Conservation (phyloP, 495 filamentous ascomycete species). For the Neurospora tetrasperma region DNA sequence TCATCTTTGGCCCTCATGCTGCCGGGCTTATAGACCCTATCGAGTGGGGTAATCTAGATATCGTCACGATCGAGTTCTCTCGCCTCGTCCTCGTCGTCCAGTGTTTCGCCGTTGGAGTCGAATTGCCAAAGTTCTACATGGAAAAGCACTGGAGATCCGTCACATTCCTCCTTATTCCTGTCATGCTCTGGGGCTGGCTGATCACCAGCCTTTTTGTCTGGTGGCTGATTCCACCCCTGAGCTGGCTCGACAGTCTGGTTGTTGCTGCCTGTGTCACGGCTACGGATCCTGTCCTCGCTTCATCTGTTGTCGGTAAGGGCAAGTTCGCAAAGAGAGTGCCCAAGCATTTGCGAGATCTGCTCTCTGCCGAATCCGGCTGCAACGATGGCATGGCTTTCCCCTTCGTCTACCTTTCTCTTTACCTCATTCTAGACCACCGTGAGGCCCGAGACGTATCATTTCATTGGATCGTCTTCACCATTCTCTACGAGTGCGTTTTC, state of each 20-base stretch:
- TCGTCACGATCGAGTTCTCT: conserved; percentile 93
- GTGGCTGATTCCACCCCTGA: conserved; percentile 78
- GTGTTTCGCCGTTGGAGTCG: conserved; percentile 98
- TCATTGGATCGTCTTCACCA: conserved; percentile 83
- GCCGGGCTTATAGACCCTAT: conserved; percentile 80
- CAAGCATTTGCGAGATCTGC: conserved; percentile 88
- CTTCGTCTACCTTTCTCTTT: conserved; percentile 88
- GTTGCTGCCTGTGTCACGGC: conserved; percentile 92
- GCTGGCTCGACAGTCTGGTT: conserved; percentile 80
- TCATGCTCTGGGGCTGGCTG: conserved; percentile 97
- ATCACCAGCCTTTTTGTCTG: conserved; percentile 91
- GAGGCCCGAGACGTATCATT: conserved; percentile 58
- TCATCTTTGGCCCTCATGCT: conserved; percentile 95
- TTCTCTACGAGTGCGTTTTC: conserved; percentile 94
- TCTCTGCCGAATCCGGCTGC: conserved; percentile 96
- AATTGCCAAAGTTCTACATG: conserved; percentile 97
- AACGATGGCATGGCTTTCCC: conserved; percentile 99
- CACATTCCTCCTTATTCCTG: conserved; percentile 74
- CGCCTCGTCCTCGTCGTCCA: conserved; percentile 96
- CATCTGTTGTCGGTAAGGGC: conserved; percentile 96
- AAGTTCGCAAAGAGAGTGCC: conserved; percentile 97
- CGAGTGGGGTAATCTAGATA: conserved; percentile 87
- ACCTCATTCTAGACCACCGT: conserved; percentile 71
- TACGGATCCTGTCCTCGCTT: conserved; percentile 94
- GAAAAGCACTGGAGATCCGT: conserved; percentile 96